Percentiles rank a stretch among this genome's conserved stretches.
These are phyloP conservation scores for Candida takata DNA, from an alignment of 805 yeast genomes.

Conservation along the genomic window DNA sequence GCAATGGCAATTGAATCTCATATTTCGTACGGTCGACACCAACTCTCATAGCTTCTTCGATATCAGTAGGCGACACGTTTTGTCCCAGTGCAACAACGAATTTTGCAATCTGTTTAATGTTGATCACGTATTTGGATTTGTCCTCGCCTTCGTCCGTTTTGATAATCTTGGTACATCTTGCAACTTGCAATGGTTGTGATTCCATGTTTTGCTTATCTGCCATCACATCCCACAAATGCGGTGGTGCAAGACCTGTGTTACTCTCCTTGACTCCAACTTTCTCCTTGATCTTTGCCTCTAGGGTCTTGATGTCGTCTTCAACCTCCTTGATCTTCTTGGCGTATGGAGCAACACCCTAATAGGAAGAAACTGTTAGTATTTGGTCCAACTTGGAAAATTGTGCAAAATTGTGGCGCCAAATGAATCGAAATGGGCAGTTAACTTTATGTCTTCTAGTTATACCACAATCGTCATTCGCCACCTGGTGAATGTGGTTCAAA, in stretches of 20 bases:
- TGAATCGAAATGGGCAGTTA: too few relatives aligned
- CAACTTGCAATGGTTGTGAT: constrained; percentile 94
- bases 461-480: background rate
- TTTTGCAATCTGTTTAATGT: constrained; percentile 96
- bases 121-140: constrained; percentile 88
- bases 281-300: constrained; percentile 86
- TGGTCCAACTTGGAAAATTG: too few relatives aligned
- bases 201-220: constrained; percentile 92
- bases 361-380: constrained; percentile 12
- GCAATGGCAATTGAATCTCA: constrained; percentile 93
- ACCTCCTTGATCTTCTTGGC: constrained; percentile 71
- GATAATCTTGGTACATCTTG: constrained; percentile 96
- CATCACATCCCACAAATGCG: constrained; percentile 94
- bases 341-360: constrained; percentile 88
- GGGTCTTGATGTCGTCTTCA: constrained; percentile 78
- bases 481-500: too few relatives aligned
- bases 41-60: constrained; percentile 99
- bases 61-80: constrained; percentile 95
- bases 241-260: constrained; percentile 97
- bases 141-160: constrained; percentile 60
- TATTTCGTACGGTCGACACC: constrained; percentile 98
- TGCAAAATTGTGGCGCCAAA: too few relatives aligned
- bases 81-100: constrained; percentile 96
- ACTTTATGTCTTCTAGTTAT: too few relatives aligned
- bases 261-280: constrained; percentile 91